These are phyloP conservation scores for Jatropha curcas DNA, from an alignment of 345 rosid species.

Conservation along the genomic window DNA sequence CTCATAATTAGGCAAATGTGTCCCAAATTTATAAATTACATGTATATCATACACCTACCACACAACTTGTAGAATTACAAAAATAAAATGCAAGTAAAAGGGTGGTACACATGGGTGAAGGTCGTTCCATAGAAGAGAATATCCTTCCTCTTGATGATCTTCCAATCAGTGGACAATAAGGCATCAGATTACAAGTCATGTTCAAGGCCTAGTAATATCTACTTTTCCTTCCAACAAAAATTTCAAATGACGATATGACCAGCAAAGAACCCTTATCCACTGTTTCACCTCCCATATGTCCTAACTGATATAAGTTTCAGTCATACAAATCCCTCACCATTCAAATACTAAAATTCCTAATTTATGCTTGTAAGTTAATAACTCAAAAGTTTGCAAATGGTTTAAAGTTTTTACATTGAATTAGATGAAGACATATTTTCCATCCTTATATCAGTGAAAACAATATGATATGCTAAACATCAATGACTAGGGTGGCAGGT, in stretches of 20 bases:
- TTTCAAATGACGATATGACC: not conserved
- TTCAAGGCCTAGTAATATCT: not conserved
- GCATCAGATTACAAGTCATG: not conserved
- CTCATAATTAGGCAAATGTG: constrained; percentile 19
- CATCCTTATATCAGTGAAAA: not conserved
- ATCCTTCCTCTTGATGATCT: not conserved
- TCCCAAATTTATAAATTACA: not conserved
- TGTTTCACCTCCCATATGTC: too few species aligned
- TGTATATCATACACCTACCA: not conserved
- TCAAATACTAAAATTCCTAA: too few species aligned
- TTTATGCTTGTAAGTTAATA: too few species aligned
- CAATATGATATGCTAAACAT: not conserved
- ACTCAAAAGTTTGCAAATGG: not conserved
- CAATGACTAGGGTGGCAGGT: not conserved
- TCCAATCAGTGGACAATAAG: not conserved
- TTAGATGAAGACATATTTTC: not conserved
- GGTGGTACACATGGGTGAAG: not conserved
- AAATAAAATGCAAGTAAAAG: not conserved
- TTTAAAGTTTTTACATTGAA: not conserved
- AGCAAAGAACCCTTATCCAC: not conserved
- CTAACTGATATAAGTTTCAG: too few species aligned
- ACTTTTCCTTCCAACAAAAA: not conserved
- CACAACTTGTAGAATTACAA: not conserved
- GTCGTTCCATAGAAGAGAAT: not conserved
- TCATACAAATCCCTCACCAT: too few species aligned